A percentile compares a stretch with the other conserved stretches of the same genome.
phyloP scores from a whole-genome alignment of 192 early-diverging fungal genomes.

The Glomus cerebriforme region DNA sequence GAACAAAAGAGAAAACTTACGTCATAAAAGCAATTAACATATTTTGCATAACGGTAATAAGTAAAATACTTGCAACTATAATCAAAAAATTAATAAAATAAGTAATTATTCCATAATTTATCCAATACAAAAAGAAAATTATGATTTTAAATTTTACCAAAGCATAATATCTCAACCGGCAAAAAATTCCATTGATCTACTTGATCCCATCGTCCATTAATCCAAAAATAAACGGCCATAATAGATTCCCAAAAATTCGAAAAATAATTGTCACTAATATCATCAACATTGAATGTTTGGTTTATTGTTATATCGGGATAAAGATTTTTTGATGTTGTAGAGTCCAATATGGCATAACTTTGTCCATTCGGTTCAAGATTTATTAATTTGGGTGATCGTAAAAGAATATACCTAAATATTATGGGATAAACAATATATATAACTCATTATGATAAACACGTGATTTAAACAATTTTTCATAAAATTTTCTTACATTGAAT shows the following conservation, averaged over 20 bases:
- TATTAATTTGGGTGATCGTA: not conserved
- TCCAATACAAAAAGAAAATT: too few species aligned
- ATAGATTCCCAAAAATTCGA: not conserved
- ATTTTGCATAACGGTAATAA: too few species aligned
- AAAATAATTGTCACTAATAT: conserved; percentile 13
- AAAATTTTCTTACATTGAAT: not conserved
- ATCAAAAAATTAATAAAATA: too few species aligned
- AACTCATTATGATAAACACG: not conserved
- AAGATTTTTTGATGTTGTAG: not conserved
- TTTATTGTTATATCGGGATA: not conserved
- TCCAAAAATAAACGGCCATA: conserved; percentile 19
- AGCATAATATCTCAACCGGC: not conserved
- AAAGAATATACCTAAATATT: not conserved
- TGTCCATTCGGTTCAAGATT: not conserved
- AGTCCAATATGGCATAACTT: not conserved
- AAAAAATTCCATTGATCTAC: conserved; percentile 15
- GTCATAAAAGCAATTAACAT: too few species aligned
- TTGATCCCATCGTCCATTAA: conserved; percentile 29
- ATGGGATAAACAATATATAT: not conserved
- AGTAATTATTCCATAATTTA: too few species aligned
- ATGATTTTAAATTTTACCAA: too few species aligned
- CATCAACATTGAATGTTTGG: not conserved
- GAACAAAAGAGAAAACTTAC: too few species aligned
- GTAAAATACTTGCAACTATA: too few species aligned
- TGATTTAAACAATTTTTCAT: not conserved